phyloP scores from a whole-genome alignment of 139 green algal genomes.

The Chlamydomonas sp. region DNA sequence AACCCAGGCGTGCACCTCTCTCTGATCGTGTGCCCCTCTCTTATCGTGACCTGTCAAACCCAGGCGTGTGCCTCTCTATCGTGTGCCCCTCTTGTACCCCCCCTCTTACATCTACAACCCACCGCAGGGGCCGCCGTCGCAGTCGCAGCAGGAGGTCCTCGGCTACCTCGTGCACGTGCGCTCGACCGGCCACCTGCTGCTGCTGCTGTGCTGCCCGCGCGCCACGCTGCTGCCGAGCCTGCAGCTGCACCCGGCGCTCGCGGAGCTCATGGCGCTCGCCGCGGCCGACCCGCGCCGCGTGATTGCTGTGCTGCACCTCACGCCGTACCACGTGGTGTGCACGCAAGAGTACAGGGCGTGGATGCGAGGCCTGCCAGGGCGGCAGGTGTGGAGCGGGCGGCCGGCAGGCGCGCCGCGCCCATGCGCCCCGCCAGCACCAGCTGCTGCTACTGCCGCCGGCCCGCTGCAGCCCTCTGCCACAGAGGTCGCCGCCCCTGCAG shows the following conservation, averaged over 20 bases:
- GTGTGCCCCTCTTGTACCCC: too few species aligned
- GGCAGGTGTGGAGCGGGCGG: neutral
- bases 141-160: neutral
- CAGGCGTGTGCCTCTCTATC: too few species aligned
- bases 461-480: too few species aligned
- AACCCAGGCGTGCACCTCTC: too few species aligned
- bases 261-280: neutral
- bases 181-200: neutral
- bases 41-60: too few species aligned
- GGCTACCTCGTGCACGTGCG: slow-evolving; percentile 4
- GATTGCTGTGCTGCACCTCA: neutral
- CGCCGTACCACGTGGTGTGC: neutral
- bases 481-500: too few species aligned
- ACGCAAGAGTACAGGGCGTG: neutral
- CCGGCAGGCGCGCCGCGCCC: neutral
- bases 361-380: neutral
- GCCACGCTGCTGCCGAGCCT: neutral
- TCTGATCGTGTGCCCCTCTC: too few species aligned
- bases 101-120: too few species aligned
- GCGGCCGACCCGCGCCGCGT: neutral
- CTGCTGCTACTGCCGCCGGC: too few species aligned
- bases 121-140: too few species aligned
- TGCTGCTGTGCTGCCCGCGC: slow-evolving; percentile 7
- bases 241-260: neutral
- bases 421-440: too few species aligned